Evolutionary conservation across 108 stramenopile species (phyloP), one percentile per base, ranked within the genome.

Genomic region (Pseudonitzschia delicatissima): DNA sequence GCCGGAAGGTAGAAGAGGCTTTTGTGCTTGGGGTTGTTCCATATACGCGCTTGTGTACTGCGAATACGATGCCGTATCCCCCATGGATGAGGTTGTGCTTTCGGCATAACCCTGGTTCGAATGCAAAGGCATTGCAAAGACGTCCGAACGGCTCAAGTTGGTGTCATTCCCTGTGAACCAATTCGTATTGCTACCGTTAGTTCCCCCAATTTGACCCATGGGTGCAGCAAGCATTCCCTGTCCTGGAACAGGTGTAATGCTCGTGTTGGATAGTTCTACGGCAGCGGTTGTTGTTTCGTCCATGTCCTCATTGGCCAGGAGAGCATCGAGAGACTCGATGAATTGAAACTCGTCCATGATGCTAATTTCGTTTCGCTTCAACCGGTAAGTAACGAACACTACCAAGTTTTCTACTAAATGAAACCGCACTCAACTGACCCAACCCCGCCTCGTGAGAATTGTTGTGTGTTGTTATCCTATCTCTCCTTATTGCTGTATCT

Each of bases 301-400:
- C 27, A 73, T 34, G 27, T 42, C 55, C 44, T 73, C 72, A 18
- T 35, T 59, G 64, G 64, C 55, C 29, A 76, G 45, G 13, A 69
- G 51, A 3, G 68, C 68, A 76, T 76, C 74, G 40, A 76, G 55
- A 12, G 72, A 73, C n/a, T 57, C 63, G 42, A 63, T 76, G 45
- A 65, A 69, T 28, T 69, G 52, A 40, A 69, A 21, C 17, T 69
- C 74, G 25, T 65, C 74, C 62, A 76, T 76, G 39, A 39, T 61
- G 21, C 6, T 55, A 6, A 12, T 11, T 5, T 55, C 9, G 7
- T 49, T 6, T 39, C n/a, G 6, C n/a, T 18, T 18, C n/a, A 50
- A 25, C 49, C 13, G 8, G 49, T 5, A 50, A 5, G 5, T 23
- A 18, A 50, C 8, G 6, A 6, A 23, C 49, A 50, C 5, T 25